Percentiles rank a stretch among this genome's conserved stretches.
Conservation (phyloP, 2,329 filamentous ascomycete genomes). For the Davidsoniella eucalypti region DNA sequence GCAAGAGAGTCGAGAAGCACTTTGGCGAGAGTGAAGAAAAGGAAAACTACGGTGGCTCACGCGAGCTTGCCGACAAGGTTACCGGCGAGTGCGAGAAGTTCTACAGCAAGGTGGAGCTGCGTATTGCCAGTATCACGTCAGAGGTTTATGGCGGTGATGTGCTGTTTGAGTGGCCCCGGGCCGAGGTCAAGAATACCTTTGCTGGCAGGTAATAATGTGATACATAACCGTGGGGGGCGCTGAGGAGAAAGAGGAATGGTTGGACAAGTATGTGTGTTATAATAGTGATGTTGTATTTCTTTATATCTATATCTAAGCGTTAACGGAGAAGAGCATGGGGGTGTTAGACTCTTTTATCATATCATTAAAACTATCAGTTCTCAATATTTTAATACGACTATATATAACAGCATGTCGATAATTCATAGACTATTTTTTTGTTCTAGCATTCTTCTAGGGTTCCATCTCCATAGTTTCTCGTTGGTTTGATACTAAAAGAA, state of each 20-base stretch:
- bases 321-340: no score
- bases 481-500: no score
- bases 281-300: neutral
- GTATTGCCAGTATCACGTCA: slow-evolving; percentile 42
- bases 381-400: no score
- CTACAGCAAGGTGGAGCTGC: slow-evolving; percentile 43
- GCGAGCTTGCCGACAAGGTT: slow-evolving; percentile 40
- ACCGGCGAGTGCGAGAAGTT: slow-evolving; percentile 44
- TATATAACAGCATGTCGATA: neutral
- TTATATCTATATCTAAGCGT: no score
- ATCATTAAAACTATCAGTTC: no score
- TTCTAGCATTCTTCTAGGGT: no score
- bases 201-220: slow-evolving; percentile 6
- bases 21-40: slow-evolving; percentile 84
- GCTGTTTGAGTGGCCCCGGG: slow-evolving; percentile 48
- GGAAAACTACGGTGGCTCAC: slow-evolving; percentile 53
- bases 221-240: neutral
- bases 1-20: slow-evolving; percentile 90
- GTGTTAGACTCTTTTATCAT: no score
- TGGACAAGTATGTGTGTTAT: neutral
- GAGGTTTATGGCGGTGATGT: slow-evolving; percentile 50
- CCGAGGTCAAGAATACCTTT: slow-evolving; percentile 45
- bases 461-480: no score
- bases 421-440: no score
- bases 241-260: neutral